phyloP scores from a whole-genome alignment of 257 asterid genomes.

The Salvia miltiorrhiza region DNA sequence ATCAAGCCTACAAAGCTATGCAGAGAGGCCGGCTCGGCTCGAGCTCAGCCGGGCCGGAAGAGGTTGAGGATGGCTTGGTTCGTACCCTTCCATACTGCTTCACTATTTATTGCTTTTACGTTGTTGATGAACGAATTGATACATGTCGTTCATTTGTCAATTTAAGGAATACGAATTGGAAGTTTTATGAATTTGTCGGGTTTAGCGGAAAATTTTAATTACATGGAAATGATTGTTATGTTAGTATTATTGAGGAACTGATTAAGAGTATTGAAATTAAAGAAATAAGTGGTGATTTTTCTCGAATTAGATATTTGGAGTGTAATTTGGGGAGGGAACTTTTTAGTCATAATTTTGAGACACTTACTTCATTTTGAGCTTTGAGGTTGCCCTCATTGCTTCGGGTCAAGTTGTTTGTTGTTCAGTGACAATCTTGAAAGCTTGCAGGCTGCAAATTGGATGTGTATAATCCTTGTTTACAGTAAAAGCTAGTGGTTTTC shows the following conservation, averaged over 20 bases:
- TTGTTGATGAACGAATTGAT: neutral
- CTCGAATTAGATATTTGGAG: neutral
- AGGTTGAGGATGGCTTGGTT: conserved; percentile 92
- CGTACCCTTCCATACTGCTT: conserved; percentile 59
- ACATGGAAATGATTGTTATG: conserved; percentile 8
- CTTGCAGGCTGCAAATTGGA: neutral
- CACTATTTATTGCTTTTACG: neutral
- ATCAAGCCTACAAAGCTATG: conserved; percentile 93
- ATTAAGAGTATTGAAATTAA: neutral
- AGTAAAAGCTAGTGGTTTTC: neutral
- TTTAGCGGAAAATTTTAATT: neutral
- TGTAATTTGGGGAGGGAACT: neutral
- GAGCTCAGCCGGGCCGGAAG: conserved; percentile 69
- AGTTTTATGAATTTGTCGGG: neutral
- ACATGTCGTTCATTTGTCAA: neutral
- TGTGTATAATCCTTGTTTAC: neutral
- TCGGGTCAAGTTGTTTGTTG: neutral
- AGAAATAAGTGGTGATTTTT: neutral
- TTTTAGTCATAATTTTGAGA: neutral
- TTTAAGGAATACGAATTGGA: neutral
- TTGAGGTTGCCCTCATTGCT: neutral
- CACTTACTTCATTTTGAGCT: neutral
- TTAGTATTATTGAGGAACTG: conserved; percentile 4
- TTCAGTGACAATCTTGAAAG: neutral
- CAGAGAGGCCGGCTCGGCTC: conserved; percentile 80